Evolutionary conservation across 2,329 filamentous ascomycete genomes (phyloP).

Genomic region (Clonostachys rhizophaga): DNA sequence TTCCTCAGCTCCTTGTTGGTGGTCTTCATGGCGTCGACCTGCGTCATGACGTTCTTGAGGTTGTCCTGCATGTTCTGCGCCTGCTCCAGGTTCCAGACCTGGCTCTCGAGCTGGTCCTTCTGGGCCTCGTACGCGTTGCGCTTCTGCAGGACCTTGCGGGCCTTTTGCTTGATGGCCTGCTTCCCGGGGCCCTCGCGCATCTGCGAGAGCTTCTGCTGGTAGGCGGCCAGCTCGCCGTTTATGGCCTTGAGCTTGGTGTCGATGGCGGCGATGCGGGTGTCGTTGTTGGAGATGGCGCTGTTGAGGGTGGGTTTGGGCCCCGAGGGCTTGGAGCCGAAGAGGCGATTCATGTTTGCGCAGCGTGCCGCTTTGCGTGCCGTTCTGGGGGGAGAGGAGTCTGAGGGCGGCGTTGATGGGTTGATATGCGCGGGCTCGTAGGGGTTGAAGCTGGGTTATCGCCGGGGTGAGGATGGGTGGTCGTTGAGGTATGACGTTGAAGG

Average conservation of each 20-base stretch:
- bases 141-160: constrained; percentile 87
- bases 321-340: constrained; percentile 86
- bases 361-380: constrained; percentile 13
- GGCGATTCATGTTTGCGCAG: constrained; percentile 70
- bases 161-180: constrained; percentile 87
- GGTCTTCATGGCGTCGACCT: constrained; percentile 94
- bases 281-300: constrained; percentile 79
- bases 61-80: constrained; percentile 98
- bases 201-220: constrained; percentile 81
- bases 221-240: constrained; percentile 83
- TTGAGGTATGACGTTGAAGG: no score
- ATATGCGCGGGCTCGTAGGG: no score
- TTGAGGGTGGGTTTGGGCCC: constrained; percentile 86
- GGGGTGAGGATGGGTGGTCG: no score
- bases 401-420: no score
- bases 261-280: constrained; percentile 77
- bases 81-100: constrained; percentile 99
- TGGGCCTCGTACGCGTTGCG: constrained; percentile 93
- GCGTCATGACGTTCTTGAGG: constrained; percentile 96
- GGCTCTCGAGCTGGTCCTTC: constrained; percentile 87
- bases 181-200: constrained; percentile 97
- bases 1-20: constrained; percentile 89
- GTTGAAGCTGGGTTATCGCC: no score
- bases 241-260: constrained; percentile 93
- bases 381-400: not conserved